Evolutionary conservation across 768 basidiomycete genomes (phyloP).

Genomic region (Hygrophoropsis aurantiaca): DNA sequence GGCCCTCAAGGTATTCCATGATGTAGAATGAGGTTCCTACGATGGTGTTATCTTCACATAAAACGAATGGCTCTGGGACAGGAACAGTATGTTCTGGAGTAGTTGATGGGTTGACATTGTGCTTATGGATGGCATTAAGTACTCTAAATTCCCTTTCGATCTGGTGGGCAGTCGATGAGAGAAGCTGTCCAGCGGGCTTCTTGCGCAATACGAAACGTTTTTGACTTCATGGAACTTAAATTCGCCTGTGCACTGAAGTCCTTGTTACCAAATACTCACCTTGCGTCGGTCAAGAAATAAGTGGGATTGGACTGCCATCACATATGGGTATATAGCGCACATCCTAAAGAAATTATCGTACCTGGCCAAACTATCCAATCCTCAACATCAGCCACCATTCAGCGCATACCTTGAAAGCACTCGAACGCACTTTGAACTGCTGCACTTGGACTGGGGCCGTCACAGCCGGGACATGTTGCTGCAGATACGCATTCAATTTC

Average conservation of each 20-base stretch:
- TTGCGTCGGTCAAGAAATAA: slow-evolving; percentile 84
- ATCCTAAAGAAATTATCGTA: slow-evolving; percentile 30
- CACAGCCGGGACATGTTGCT: slow-evolving; percentile 51
- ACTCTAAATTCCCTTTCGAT: slow-evolving; percentile 92
- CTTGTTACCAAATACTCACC: too few relatives aligned
- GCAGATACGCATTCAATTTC: slow-evolving; percentile 67
- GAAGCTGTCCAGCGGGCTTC: slow-evolving; percentile 84
- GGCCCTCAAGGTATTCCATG: slow-evolving; percentile 93
- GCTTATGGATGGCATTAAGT: slow-evolving; percentile 69
- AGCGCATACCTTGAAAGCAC: background rate
- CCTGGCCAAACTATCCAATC: slow-evolving; percentile 79
- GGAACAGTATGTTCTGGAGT: slow-evolving; percentile 60
- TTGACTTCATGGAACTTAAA: slow-evolving; percentile 34
- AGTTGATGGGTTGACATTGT: slow-evolving; percentile 61
- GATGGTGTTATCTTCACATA: slow-evolving; percentile 77
- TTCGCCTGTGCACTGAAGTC: too few relatives aligned
- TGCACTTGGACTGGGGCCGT: slow-evolving; percentile 71
- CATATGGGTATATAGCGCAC: slow-evolving; percentile 3
- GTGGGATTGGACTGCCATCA: slow-evolving; percentile 85
- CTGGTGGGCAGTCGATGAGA: slow-evolving; percentile 92
- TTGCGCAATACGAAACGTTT: slow-evolving; percentile 84
- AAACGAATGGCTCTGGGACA: slow-evolving; percentile 77
- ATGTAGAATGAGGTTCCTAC: slow-evolving; percentile 93
- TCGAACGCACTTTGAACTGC: slow-evolving; percentile 81
- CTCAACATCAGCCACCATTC: slow-evolving; percentile 1